These are phyloP conservation scores for Bonia amplexicaulis DNA, from an alignment of 176 grass and related monocot genomes.

Conservation along the genomic window DNA sequence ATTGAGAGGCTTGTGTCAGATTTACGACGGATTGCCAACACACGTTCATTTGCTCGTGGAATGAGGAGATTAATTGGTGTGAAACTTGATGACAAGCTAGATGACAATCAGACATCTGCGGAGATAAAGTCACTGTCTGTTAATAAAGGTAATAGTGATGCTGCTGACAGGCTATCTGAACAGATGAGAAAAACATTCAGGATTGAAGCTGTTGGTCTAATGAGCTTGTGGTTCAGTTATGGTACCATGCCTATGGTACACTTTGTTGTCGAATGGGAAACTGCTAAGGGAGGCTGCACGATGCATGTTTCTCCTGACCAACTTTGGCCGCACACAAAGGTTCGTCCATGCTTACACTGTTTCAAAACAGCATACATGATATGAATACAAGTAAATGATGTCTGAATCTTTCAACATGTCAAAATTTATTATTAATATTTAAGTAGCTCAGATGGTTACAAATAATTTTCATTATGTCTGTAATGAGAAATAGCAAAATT, in stretches of 20 bases:
- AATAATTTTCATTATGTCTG: background rate
- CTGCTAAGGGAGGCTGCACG: conserved; percentile 74
- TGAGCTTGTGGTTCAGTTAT: conserved; percentile 98
- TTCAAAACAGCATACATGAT: background rate
- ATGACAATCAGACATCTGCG: conserved; percentile 31
- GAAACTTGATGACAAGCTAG: conserved; percentile 62
- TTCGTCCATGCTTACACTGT: conserved; percentile 18
- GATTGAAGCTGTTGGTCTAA: conserved; percentile 93
- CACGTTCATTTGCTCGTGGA: conserved; percentile 71
- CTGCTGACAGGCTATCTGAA: conserved; percentile 68
- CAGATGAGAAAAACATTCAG: conserved; percentile 94
- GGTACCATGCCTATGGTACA: conserved; percentile 91
- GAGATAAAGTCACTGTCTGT: conserved; percentile 47
- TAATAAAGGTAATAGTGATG: conserved; percentile 54
- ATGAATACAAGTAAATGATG: background rate
- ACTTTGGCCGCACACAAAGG: conserved; percentile 99
- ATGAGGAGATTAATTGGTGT: conserved; percentile 86
- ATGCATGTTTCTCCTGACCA: conserved; percentile 99
- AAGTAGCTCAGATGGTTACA: background rate
- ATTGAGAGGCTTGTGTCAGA: conserved; percentile 79
- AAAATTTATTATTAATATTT: background rate
- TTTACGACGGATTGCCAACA: conserved; percentile 72
- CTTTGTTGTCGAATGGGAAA: conserved; percentile 99
- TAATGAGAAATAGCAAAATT: conserved; percentile 6
- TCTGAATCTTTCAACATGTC: background rate